A percentile compares a stretch with the other conserved stretches of the same genome.
Conservation (phyloP, 495 filamentous ascomycete species). For the Elaphomyces granulatus region DNA sequence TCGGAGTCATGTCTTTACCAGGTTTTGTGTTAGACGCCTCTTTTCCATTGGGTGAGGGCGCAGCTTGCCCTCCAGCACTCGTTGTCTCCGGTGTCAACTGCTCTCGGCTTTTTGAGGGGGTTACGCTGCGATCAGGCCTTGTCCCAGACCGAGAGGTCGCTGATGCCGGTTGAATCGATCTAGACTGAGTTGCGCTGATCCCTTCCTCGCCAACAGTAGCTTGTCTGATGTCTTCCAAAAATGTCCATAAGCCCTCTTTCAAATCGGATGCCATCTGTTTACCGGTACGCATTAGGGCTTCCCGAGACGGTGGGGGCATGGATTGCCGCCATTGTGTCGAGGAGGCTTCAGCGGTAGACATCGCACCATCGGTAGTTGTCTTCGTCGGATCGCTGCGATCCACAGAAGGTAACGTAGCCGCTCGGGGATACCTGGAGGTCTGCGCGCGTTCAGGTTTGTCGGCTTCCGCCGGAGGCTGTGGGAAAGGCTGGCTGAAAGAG, state of each 20-base stretch:
- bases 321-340: slow-evolving; percentile 28
- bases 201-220: slow-evolving; percentile 90
- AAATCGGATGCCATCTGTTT: slow-evolving; percentile 88
- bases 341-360: slow-evolving; percentile 19
- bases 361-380: slow-evolving; percentile 13
- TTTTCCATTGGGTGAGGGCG: slow-evolving; percentile 18
- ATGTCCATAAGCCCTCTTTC: slow-evolving; percentile 85
- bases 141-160: slow-evolving; percentile 10
- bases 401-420: slow-evolving; percentile 33
- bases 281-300: slow-evolving; percentile 47
- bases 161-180: slow-evolving; percentile 18
- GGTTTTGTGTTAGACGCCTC: slow-evolving; percentile 23
- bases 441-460: slow-evolving; percentile 15
- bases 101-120: slow-evolving; percentile 5
- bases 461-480: neutral
- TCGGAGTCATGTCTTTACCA: slow-evolving; percentile 33
- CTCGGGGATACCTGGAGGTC: slow-evolving; percentile 28
- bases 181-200: slow-evolving; percentile 41
- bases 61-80: slow-evolving; percentile 27
- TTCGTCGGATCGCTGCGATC: slow-evolving; percentile 18
- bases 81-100: slow-evolving; percentile 14
- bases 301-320: slow-evolving; percentile 34
- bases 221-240: slow-evolving; percentile 88
- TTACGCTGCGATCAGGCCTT: slow-evolving; percentile 22
- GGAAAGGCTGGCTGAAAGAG: slow-evolving; percentile 21